phyloP scores from a whole-genome alignment of 306 rosid species.

The Gillenia trifoliata region DNA sequence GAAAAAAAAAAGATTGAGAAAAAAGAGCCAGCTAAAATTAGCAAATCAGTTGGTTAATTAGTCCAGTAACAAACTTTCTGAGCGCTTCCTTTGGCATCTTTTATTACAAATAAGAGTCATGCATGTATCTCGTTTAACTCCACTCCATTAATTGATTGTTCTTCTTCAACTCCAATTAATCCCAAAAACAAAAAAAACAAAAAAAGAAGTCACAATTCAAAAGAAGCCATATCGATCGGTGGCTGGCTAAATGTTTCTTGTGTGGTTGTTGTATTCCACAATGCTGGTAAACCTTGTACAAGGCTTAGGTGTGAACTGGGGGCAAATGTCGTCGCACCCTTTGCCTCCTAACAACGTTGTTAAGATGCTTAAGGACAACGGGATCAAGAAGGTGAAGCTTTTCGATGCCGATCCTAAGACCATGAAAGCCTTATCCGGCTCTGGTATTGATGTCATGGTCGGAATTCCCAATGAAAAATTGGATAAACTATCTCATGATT shows the following conservation, averaged over 20 bases:
- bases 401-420: conserved; percentile 62
- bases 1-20: too few relatives aligned
- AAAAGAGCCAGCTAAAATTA: not conserved
- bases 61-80: not conserved
- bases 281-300: conserved; percentile 12
- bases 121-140: too few relatives aligned
- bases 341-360: conserved; percentile 41
- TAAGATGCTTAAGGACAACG: conserved; percentile 52
- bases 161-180: not conserved
- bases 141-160: too few relatives aligned
- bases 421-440: conserved; percentile 45
- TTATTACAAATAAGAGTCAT: too few relatives aligned
- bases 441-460: conserved; percentile 52
- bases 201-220: not conserved
- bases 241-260: not conserved
- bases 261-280: conserved; percentile 13
- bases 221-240: not conserved
- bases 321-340: conserved; percentile 50
- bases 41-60: not conserved
- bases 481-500: conserved; percentile 12
- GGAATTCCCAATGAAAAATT: conserved; percentile 66
- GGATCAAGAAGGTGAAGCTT: conserved; percentile 51
- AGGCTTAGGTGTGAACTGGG: conserved; percentile 69
- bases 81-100: too few relatives aligned
- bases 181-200: too few relatives aligned